Base-by-base conservation (phyloP, 495 filamentous ascomycete genomes). In the Parachaetomium inaequale region DNA sequence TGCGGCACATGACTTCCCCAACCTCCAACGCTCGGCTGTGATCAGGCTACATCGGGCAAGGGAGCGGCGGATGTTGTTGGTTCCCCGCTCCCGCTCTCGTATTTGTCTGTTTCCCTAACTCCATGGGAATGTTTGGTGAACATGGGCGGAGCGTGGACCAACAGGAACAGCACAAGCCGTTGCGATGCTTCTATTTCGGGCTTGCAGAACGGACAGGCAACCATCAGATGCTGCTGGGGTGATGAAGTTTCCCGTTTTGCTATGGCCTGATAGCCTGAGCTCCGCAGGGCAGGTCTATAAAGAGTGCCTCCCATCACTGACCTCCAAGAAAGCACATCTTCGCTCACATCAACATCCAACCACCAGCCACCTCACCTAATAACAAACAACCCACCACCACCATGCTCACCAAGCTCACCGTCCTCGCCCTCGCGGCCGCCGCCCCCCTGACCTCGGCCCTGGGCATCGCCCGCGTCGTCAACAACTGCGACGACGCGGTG, bases 381-480 rank as follows among this genome's bases (percentile, higher is more conserved):
- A 10, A 10, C 29, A 19, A 26, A 2, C 17, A 0, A 14, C 1
- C 56, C 1, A n/a, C 45, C 36, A 10, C 12, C 36, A 46, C 42
- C 53, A 59, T 29, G 31, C 2, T 46, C 52, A 26, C 42, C 58
- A 62, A 63, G 56, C 14, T 55, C 56, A 14, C 52, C 63, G 31
- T 72, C 63, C 40, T 66, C 50, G 28, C 66, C 61, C 52, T 70
- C 63, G 61, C 65, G n/a, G 55, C 63, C 58, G 31, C 51, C 17
- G 60, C 70, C 29, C 49, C 68, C 32, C 43, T 63, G 7, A 65
- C 51, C 63, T 54, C 63, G 46, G 81, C 84, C 46, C 68, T 81
- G 49, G 82, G 83, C 67, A 71, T 73, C 52, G 84, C 84, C 53
- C 57, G 75, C 53, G 81, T 86, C 11, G 59, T 72, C 58, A 86